Evolutionary conservation across 345 rosid genomes (phyloP), one percentile per base, ranked within the genome.

Genomic region (Arabis alpina): DNA sequence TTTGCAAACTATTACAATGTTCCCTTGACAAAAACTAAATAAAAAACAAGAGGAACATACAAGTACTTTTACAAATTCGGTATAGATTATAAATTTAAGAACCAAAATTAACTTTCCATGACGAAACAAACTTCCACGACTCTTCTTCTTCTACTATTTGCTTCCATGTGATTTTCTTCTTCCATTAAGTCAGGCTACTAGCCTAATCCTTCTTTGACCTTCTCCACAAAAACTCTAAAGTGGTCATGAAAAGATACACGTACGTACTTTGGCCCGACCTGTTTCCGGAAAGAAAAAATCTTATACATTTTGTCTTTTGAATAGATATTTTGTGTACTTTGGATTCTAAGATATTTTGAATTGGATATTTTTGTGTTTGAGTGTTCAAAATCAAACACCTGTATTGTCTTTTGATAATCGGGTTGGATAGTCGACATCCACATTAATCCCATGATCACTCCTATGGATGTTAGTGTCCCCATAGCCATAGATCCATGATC

Each of bases 101-200:
- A 30, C 24, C 15, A 64, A 56, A 73, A 48, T 57, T 73, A 66
- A 73, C 66, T 54, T 47, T 73, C 57, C 58, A 58, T 56, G 64
- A 73, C 71, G 40, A 65, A 73, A 41, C 60, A 73, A 64, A 30
- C 66, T 73, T 65, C 66, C 66, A 65, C 72, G 72, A 40, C 72
- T 73, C 77, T 65, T 61, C 61, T 68, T 30, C 77, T 65, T 61
- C 61, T 68, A 19, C 54, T 3, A 25, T 25, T 40, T 54, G 55
- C 56, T 27, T 24, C 50, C 76, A 73, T 73, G 66, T 64, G 51
- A 50, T 73, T 53, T 64, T 64, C 52, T 73, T 73, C 76, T 73
- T 73, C 56, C 71, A 48, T 23, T 48, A 28, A 6, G 56, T 56
- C 53, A 64, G 8, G 25, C 16, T 43, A 73, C 39, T 56, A 10